Conservation (phyloP, 257 asterid species). For the Solanum habrochaites region DNA sequence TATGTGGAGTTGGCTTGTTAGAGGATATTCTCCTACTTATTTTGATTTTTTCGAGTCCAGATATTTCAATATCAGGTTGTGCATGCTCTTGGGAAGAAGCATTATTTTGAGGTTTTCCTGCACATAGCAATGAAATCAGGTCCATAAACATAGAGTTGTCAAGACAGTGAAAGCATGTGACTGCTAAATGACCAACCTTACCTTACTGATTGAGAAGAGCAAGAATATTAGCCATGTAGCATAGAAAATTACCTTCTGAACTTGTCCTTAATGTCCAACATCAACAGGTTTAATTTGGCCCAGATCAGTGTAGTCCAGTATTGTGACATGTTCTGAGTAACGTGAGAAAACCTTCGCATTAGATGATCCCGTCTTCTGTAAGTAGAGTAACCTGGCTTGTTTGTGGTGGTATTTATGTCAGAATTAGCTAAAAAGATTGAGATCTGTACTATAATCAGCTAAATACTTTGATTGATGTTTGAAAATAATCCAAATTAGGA, state of each 20-base stretch:
- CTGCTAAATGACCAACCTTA: background rate
- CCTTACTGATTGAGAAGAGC: background rate
- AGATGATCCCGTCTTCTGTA: slow-evolving; percentile 16
- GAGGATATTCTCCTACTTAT: background rate
- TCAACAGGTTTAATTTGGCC: slow-evolving; percentile 19
- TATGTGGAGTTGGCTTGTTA: background rate
- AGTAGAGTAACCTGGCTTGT: slow-evolving; percentile 18
- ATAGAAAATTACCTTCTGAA: slow-evolving; percentile 12
- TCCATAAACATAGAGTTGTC: background rate
- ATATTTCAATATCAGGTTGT: background rate
- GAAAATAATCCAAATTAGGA: background rate
- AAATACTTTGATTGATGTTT: background rate
- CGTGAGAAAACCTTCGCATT: slow-evolving; percentile 11
- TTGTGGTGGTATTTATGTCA: background rate
- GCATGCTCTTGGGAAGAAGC: background rate
- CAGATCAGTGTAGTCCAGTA: slow-evolving; percentile 16
- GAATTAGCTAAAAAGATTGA: background rate
- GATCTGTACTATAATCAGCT: background rate
- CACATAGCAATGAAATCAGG: background rate
- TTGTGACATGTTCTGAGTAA: slow-evolving; percentile 15
- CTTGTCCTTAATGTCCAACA: slow-evolving; percentile 7
- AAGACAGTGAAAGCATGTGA: background rate
- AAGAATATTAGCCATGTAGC: background rate
- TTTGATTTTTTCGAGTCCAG: background rate
- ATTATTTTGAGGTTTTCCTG: background rate